Evolutionary conservation across 1,284 basidiomycete genomes (phyloP), one percentile per base, ranked within the genome.

Genomic region (Ceratobasidium sp.): DNA sequence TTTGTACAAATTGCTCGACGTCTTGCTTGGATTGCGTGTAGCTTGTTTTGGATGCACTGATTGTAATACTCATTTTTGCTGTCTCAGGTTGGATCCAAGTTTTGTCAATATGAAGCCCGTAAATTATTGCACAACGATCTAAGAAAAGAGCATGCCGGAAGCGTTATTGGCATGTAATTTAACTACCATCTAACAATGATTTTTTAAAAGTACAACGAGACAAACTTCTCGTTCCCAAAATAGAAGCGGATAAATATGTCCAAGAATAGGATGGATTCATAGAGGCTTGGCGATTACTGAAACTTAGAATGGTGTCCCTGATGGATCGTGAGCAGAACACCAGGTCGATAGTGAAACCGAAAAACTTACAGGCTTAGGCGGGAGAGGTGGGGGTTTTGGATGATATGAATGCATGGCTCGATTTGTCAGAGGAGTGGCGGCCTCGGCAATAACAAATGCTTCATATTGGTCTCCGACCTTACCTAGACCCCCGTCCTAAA

Each of bases 401-500:
- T 26, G 12, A 13, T 56, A 23, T 23, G 54, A 56, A 40, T 62
- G 59, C 15, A 62, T 38, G 13, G 59, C 59, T 42, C 17, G 33
- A 17, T 62, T 62, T 5, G 65, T 67, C 50, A 67, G 28, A 38
- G 65, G 65, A 23, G 65, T 33, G 33, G 40, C 40, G 7, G 28
- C 23, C 44, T 67, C 65, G 44, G 65, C 65, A 23, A 67, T 48
- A 48, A 67, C 26, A 44, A 67, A 67, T 15, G 65, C 65, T 38
- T 67, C 40, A 48, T 67, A 48, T 67, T 67, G 33, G 40, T 67
- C 65, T 17, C 33, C 59, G 23, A 62, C 59, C 15, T 62, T 42
- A 33, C 7, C 59, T 13, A 62, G 33, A 13, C 59, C 59, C 7
- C 59, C 59, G 33, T 13, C 23, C 59, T 62, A n/a, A 62, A 42